Evolutionary conservation across 2,329 filamentous ascomycete species (phyloP).

Genomic region (Hymenoscyphus repandus): DNA sequence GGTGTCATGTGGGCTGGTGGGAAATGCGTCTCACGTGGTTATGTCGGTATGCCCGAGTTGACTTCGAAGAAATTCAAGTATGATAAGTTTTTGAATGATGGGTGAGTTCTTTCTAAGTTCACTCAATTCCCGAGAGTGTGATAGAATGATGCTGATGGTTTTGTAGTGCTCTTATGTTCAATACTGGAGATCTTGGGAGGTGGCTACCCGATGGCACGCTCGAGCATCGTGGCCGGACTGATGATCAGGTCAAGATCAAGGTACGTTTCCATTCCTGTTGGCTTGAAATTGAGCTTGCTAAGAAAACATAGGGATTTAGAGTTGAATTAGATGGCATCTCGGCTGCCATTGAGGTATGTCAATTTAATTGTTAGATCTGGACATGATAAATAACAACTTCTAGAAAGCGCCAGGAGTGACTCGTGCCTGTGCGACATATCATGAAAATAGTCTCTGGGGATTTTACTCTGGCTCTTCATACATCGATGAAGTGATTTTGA

Average conservation of each 20-base stretch:
- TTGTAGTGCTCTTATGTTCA: slow-evolving; percentile 47
- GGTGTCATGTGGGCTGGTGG: slow-evolving; percentile 42
- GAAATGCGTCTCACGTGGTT: slow-evolving; percentile 33
- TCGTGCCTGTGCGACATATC: slow-evolving; percentile 43
- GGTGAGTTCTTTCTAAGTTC: slow-evolving; percentile 33
- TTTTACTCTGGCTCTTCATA: slow-evolving; percentile 37
- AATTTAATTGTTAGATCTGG: neutral
- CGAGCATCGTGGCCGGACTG: slow-evolving; percentile 50
- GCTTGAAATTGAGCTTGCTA: neutral
- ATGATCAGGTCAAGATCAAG: slow-evolving; percentile 59
- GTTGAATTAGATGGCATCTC: slow-evolving; percentile 56
- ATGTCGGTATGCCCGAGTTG: slow-evolving; percentile 33
- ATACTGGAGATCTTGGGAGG: slow-evolving; percentile 53
- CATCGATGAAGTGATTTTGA: slow-evolving; percentile 28
- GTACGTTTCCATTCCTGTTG: slow-evolving; percentile 23
- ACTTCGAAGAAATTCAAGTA: slow-evolving; percentile 44
- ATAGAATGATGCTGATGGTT: neutral
- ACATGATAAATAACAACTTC: neutral
- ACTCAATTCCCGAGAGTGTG: neutral
- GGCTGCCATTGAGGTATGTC: slow-evolving; percentile 39
- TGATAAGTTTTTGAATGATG: slow-evolving; percentile 47
- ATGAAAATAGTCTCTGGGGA: slow-evolving; percentile 44
- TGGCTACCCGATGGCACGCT: slow-evolving; percentile 50
- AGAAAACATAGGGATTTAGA: slow-evolving; percentile 43
- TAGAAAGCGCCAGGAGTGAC: slow-evolving; percentile 36